These are phyloP conservation scores for Phytopythium mirpurense DNA, from an alignment of 352 stramenopile genomes.

Conservation along the genomic window DNA sequence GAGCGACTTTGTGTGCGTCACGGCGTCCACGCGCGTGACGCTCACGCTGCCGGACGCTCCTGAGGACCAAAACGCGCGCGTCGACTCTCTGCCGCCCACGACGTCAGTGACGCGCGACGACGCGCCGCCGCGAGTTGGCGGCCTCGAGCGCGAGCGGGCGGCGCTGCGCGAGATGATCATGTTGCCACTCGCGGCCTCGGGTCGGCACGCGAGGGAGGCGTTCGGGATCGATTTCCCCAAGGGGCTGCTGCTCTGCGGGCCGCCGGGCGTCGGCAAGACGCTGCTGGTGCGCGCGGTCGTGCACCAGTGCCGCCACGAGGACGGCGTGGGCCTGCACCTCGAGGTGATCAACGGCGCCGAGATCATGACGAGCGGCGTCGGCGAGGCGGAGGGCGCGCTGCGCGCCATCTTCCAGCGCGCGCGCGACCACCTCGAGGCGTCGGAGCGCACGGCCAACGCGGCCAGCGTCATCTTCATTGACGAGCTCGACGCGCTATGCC, in stretches of 20 bases:
- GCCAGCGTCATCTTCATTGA: constrained; percentile 93
- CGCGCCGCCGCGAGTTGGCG: constrained; percentile 31
- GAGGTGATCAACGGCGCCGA: constrained; percentile 78
- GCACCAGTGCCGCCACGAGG: constrained; percentile 39
- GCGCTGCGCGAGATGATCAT: constrained; percentile 69
- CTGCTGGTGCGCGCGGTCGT: constrained; percentile 69
- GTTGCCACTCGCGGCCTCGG: constrained; percentile 23
- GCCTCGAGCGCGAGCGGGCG: constrained; percentile 55
- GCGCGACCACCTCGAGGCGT: constrained; percentile 16
- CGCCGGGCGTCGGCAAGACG: constrained; percentile 79
- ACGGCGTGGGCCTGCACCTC: constrained; percentile 36
- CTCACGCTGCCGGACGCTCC: constrained; percentile 23
- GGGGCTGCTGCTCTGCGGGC: constrained; percentile 64
- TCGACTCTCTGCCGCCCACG: too few relatives aligned
- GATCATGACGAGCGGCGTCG: constrained; percentile 68
- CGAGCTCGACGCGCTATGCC: constrained; percentile 94
- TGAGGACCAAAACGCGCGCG: not conserved
- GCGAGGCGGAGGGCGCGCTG: constrained; percentile 63
- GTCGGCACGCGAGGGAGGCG: constrained; percentile 12
- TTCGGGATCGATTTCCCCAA: constrained; percentile 68
- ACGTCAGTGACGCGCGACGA: not conserved
- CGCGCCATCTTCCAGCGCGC: constrained; percentile 52
- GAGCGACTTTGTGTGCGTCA: constrained; percentile 27
- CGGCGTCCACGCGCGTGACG: constrained; percentile 42
- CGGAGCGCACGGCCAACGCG: constrained; percentile 17